These are phyloP conservation scores for Fusarium virguliforme DNA, from an alignment of 2,329 filamentous ascomycete species.

Conservation along the genomic window DNA sequence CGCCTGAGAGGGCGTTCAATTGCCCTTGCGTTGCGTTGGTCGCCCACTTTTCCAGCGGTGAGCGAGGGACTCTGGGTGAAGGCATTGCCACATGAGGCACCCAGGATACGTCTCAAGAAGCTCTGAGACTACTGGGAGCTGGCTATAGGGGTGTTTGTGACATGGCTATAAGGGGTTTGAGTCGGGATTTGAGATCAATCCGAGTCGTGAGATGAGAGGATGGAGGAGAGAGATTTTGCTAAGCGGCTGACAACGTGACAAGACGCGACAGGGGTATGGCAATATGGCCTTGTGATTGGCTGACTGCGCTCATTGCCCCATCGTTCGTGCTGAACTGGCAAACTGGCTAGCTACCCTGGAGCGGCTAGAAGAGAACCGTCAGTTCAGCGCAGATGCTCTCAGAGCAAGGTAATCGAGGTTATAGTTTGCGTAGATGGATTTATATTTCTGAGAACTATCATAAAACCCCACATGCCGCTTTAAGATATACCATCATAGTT, in stretches of 20 bases:
- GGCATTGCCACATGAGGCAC: slow-evolving; percentile 17
- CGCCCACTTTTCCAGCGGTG: slow-evolving; percentile 61
- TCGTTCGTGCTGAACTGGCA: too few relatives aligned
- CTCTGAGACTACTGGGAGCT: too few relatives aligned
- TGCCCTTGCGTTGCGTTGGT: slow-evolving; percentile 70
- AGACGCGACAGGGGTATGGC: background rate
- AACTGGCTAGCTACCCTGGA: background rate
- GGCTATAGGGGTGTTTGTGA: background rate
- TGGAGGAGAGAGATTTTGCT: background rate
- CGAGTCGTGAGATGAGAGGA: background rate
- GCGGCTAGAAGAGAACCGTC: background rate
- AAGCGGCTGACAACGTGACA: background rate
- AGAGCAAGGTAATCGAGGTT: background rate
- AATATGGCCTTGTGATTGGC: background rate
- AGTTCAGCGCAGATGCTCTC: background rate
- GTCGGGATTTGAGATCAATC: background rate
- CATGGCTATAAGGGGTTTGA: too few relatives aligned
- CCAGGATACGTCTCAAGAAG: background rate
- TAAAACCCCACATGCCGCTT: too few relatives aligned
- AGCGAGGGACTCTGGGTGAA: slow-evolving; percentile 7
- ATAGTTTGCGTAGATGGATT: too few relatives aligned
- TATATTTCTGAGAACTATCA: too few relatives aligned
- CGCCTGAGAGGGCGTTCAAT: slow-evolving; percentile 88
- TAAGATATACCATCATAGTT: too few relatives aligned
- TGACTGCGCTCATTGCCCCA: background rate